Evolutionary conservation across 768 basidiomycete genomes (phyloP).

Genomic region (Crepidotus variabilis): DNA sequence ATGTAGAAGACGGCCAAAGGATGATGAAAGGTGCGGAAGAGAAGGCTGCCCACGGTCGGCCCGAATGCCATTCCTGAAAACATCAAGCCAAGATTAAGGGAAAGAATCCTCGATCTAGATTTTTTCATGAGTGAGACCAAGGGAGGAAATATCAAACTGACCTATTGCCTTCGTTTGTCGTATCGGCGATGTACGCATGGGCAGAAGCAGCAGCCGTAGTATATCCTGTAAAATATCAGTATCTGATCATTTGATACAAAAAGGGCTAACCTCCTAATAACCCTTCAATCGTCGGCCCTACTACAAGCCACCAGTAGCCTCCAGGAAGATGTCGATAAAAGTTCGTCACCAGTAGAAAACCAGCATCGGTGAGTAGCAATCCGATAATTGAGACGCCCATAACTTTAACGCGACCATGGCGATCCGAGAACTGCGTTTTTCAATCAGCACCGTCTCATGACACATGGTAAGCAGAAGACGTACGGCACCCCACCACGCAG

Average conservation of each 20-base stretch:
- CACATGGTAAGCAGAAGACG: slow-evolving; percentile 21
- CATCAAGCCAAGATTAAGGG: slow-evolving; percentile 60
- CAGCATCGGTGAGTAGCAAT: slow-evolving; percentile 56
- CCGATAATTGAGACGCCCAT: slow-evolving; percentile 62
- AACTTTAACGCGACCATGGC: slow-evolving; percentile 64
- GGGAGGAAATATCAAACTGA: slow-evolving; percentile 17
- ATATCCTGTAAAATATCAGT: slow-evolving; percentile 37
- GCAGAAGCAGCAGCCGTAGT: slow-evolving; percentile 45
- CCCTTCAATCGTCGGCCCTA: slow-evolving; percentile 68
- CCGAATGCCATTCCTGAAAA: slow-evolving; percentile 78
- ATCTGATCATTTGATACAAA: background rate
- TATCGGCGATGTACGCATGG: slow-evolving; percentile 72
- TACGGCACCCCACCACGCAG: slow-evolving; percentile 85
- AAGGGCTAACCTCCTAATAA: slow-evolving; percentile 57
- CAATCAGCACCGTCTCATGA: slow-evolving; percentile 1
- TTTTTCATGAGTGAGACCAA: background rate
- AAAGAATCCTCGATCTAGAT: slow-evolving; percentile 60
- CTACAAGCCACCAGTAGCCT: slow-evolving; percentile 75
- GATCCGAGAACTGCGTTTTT: slow-evolving; percentile 67
- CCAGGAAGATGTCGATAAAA: slow-evolving; percentile 65
- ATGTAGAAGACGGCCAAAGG: slow-evolving; percentile 72
- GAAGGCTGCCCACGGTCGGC: slow-evolving; percentile 64
- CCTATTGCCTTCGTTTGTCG: slow-evolving; percentile 52
- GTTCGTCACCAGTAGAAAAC: slow-evolving; percentile 60
- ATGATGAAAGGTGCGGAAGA: slow-evolving; percentile 54